Evolutionary conservation across 2,329 filamentous ascomycete genomes (phyloP).

Genomic region (Chaetomium sp.): DNA sequence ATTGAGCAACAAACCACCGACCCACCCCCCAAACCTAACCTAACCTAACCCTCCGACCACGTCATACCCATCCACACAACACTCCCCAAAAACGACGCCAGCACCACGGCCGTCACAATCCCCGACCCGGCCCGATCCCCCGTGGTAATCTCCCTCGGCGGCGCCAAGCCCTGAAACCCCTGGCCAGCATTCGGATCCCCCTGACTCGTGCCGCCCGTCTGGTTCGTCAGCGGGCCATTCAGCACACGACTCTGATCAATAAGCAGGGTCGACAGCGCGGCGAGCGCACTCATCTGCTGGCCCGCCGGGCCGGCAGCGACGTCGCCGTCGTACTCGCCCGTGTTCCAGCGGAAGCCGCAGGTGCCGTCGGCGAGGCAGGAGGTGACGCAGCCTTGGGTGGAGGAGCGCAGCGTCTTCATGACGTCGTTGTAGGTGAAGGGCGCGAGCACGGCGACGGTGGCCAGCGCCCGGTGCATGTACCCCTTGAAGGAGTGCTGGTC

Average conservation of each 20-base stretch:
- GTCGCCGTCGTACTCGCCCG: conserved; percentile 49
- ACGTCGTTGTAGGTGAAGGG: conserved; percentile 33
- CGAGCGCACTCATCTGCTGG: conserved; percentile 56
- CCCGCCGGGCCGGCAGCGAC: conserved; percentile 55
- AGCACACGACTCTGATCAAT: conserved; percentile 37
- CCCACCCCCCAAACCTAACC: not conserved
- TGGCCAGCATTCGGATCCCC: conserved; percentile 40
- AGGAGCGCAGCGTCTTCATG: conserved; percentile 49
- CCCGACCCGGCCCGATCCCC: conserved; percentile 47
- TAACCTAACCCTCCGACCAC: conserved; percentile 22
- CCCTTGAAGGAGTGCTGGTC: conserved; percentile 64
- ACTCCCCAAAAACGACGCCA: conserved; percentile 41
- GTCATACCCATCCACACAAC: conserved; percentile 30
- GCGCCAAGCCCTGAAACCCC: conserved; percentile 16
- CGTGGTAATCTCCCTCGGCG: conserved; percentile 31
- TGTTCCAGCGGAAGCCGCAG: conserved; percentile 56
- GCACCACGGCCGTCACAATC: conserved; percentile 45
- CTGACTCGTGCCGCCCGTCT: conserved; percentile 48
- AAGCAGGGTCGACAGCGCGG: conserved; percentile 51
- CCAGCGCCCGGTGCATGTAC: conserved; percentile 55
- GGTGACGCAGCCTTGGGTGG: conserved; percentile 51
- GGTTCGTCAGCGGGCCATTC: conserved; percentile 41
- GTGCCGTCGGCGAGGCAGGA: conserved; percentile 50
- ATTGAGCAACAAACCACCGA: not conserved
- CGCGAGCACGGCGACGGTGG: conserved; percentile 42